Evolutionary conservation across 192 early-diverging fungal genomes (phyloP).

Genomic region (Coemansia sp.): DNA sequence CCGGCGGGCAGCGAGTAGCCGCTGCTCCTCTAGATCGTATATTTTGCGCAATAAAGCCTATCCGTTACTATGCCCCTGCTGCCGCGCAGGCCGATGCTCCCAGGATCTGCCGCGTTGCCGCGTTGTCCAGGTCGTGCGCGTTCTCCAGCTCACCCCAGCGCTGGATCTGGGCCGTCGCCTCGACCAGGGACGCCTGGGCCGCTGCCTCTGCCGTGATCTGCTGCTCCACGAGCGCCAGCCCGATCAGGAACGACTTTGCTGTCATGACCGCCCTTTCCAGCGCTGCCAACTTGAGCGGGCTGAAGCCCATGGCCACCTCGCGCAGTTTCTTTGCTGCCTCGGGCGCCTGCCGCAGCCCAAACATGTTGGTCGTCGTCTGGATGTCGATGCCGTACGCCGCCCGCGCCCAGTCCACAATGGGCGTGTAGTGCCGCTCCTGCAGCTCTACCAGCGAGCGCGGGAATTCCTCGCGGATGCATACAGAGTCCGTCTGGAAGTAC

Average conservation of each 20-base stretch:
- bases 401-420: slow-evolving; percentile 73
- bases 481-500: slow-evolving; percentile 86
- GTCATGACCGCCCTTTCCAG: slow-evolving; percentile 83
- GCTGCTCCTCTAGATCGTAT: no score
- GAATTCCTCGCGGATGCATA: slow-evolving; percentile 75
- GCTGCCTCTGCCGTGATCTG: slow-evolving; percentile 69
- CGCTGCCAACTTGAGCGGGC: slow-evolving; percentile 70
- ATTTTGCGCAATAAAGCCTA: no score
- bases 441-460: slow-evolving; percentile 73
- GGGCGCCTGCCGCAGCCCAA: slow-evolving; percentile 59
- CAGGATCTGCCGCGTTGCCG: slow-evolving; percentile 62
- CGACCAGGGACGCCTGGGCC: slow-evolving; percentile 71
- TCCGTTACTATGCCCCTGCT: slow-evolving; percentile 24
- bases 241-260: slow-evolving; percentile 88
- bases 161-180: slow-evolving; percentile 80
- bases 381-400: slow-evolving; percentile 61
- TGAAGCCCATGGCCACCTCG: slow-evolving; percentile 52
- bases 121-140: slow-evolving; percentile 48
- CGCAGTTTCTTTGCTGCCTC: slow-evolving; percentile 56
- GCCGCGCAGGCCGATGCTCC: slow-evolving; percentile 61
- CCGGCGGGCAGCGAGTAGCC: no score
- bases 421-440: slow-evolving; percentile 74
- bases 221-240: slow-evolving; percentile 77
- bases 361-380: slow-evolving; percentile 65
- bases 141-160: slow-evolving; percentile 91